Evolutionary conservation across 306 rosid species (phyloP).

Genomic region (Styphnolobium japonicum): DNA sequence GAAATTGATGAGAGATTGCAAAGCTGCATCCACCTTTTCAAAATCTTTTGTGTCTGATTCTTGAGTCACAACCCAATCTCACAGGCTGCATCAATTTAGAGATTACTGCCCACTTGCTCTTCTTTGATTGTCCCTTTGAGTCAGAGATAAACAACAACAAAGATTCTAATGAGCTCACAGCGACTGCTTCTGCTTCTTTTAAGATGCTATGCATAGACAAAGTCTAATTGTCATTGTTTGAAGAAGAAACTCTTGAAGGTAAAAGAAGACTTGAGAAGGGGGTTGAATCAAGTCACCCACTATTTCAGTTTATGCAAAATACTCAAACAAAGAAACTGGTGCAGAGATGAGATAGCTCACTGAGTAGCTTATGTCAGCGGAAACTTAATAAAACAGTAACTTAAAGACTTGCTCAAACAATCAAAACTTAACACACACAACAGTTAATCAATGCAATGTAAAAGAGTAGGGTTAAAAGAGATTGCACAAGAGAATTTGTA

Average conservation of each 20-base stretch:
- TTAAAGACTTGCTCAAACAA: no score
- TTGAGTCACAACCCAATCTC: constrained; percentile 22
- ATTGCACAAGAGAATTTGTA: no score
- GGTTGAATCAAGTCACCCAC: no score
- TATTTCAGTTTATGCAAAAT: no score
- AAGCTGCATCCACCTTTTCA: constrained; percentile 14
- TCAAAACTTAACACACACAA: no score
- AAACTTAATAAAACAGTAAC: no score
- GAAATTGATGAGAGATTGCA: constrained; percentile 5
- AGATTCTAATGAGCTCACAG: constrained; percentile 13
- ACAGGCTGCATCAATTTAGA: constrained; percentile 21
- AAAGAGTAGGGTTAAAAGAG: no score
- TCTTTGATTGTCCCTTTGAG: constrained; percentile 10
- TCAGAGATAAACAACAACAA: constrained; percentile 15
- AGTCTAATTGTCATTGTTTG: background rate
- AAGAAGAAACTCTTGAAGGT: background rate
- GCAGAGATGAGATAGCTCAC: no score
- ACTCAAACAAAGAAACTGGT: no score
- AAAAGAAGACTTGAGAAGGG: no score
- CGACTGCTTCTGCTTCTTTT: constrained; percentile 14
- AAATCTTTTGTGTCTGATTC: constrained; percentile 10
- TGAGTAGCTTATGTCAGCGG: no score
- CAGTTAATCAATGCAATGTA: no score
- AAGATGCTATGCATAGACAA: background rate
- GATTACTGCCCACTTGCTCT: constrained; percentile 10